Evolutionary conservation across 2,329 filamentous ascomycete species (phyloP), one percentile per base, ranked within the genome.

Genomic region (Trichoderma endophyticum): DNA sequence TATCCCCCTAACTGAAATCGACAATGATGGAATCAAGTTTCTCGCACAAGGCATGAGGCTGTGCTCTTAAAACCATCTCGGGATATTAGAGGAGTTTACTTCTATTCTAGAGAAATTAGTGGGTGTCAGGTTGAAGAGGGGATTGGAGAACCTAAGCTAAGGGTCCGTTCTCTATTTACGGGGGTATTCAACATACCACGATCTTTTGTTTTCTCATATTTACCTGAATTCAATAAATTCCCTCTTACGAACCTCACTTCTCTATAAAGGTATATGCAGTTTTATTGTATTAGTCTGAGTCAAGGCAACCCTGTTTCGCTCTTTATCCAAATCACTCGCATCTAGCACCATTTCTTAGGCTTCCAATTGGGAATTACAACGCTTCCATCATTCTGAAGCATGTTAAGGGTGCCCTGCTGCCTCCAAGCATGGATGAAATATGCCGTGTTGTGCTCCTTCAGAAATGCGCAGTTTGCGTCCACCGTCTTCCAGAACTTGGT

Each of bases 371-470:
- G 71, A 8, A 75, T 75, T 0, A 73, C 66, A n/a, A 73, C 73
- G 3, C 60, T 68, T 28, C 72, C 73, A 21, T 74, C 68, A 6
- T 67, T 73, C 54, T 73, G 68, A 24, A 73, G 67, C 61, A 75
- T 72, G 14, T 72, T 72, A n/a, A 75, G 71, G 3, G 71, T 74
- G 21, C 71, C 72, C 30, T 75, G 71, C 9, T 68, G 69, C 7
- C 64, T 64, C 71, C 72, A 75, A 4, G 74, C 71, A 62, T 75
- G 73, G 21, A 73, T 64, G 43, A 75, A 75, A 32, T 74, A 73
- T 30, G 69, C 74, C 6, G 71, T 73, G 18, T 71, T 71, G 9
- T 71, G 59, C 28, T 70, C 24, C n/a, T 70, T 69, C 18, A 75
- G 64, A 56, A 71, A 75, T 32, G 68, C 72, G 43, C 72, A 75